Conservation (phyloP, 1,284 basidiomycete species). For the Flammula alnicola region DNA sequence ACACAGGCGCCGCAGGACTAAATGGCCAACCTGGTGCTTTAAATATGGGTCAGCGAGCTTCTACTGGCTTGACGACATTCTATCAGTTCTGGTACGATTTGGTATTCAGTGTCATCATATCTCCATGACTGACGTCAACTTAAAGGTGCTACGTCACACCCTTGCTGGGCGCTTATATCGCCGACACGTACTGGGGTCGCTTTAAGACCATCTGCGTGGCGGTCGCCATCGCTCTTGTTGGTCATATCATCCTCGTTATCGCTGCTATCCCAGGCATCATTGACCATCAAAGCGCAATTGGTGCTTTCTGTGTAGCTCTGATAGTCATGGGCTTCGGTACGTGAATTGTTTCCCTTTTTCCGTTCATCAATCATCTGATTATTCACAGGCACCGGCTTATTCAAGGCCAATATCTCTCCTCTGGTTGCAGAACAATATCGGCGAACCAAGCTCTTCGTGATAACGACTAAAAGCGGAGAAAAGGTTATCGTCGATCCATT, state of each 20-base stretch:
- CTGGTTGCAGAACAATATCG: constrained; percentile 79
- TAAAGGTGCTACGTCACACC: constrained; percentile 39
- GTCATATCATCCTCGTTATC: constrained; percentile 76
- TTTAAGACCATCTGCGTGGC: constrained; percentile 21
- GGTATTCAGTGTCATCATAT: neutral
- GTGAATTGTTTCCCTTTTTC: constrained; percentile 26
- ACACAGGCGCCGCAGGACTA: constrained; percentile 63
- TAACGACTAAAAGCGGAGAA: constrained; percentile 64
- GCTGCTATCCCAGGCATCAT: constrained; percentile 76
- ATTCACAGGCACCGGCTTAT: constrained; percentile 63
- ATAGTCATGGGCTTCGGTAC: constrained; percentile 67
- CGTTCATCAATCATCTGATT: constrained; percentile 43
- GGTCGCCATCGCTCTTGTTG: constrained; percentile 29
- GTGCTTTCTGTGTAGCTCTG: constrained; percentile 66
- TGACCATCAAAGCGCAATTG: constrained; percentile 57
- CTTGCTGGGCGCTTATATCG: too few relatives aligned
- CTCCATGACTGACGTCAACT: neutral
- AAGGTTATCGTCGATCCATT: constrained; percentile 81
- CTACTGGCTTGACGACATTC: constrained; percentile 64
- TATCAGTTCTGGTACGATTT: too few relatives aligned
- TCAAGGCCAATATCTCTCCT: constrained; percentile 82
- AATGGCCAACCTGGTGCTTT: constrained; percentile 71
- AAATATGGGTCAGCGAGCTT: constrained; percentile 63
- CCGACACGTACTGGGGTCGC: constrained; percentile 21
- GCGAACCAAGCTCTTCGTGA: constrained; percentile 56